These are phyloP conservation scores for Coprinopsis cinerea DNA, from an alignment of 768 basidiomycete species.

Conservation along the genomic window DNA sequence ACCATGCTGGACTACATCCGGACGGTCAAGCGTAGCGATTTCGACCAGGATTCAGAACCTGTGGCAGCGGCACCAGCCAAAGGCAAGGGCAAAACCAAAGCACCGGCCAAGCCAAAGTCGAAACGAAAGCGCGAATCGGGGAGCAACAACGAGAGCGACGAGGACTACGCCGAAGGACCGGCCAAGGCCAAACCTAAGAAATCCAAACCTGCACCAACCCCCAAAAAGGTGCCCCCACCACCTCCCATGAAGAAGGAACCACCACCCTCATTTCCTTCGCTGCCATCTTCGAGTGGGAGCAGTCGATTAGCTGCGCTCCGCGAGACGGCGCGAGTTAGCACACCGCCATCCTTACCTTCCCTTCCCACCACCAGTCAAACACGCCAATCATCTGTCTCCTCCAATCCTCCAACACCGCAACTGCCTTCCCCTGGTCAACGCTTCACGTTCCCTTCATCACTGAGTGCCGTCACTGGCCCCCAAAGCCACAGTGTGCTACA, in stretches of 20 bases:
- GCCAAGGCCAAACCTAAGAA: constrained; percentile 10
- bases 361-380: neutral
- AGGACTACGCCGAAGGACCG: constrained; percentile 10
- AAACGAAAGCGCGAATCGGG: constrained; percentile 12
- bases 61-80: constrained; percentile 15
- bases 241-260: neutral
- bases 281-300: constrained; percentile 13
- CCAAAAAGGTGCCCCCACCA: neutral
- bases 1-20: constrained; percentile 49
- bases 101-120: constrained; percentile 11
- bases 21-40: constrained; percentile 16
- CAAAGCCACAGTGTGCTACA: neutral
- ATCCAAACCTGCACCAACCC: neutral
- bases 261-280: constrained; percentile 1
- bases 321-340: neutral
- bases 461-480: neutral
- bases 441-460: constrained; percentile 13
- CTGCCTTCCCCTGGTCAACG: constrained; percentile 22
- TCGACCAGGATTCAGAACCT: neutral
- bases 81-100: constrained; percentile 13
- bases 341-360: neutral
- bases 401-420: constrained; percentile 13
- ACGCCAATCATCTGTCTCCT: neutral
- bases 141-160: constrained; percentile 13
- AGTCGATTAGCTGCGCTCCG: constrained; percentile 5